phyloP scores from a whole-genome alignment of 352 stramenopile genomes.

The Globisporangium lucens region DNA sequence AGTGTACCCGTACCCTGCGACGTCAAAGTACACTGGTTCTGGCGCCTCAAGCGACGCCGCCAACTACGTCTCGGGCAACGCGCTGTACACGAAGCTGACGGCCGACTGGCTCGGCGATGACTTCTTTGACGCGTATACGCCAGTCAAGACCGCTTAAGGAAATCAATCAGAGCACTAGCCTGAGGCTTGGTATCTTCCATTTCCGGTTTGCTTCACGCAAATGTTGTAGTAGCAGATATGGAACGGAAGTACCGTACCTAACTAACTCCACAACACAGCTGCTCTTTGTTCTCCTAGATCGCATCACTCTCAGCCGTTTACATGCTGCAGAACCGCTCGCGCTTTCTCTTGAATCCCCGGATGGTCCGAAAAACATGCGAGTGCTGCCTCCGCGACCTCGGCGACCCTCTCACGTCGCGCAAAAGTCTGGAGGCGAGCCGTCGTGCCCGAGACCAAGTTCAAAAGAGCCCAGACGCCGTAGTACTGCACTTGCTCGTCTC shows the following conservation, averaged over 20 bases:
- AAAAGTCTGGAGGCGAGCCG: conserved; percentile 47
- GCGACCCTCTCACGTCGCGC: conserved; percentile 63
- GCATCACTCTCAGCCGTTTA: conserved; percentile 13
- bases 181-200: too few species aligned
- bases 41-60: conserved; percentile 14
- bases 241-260: too few species aligned
- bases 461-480: conserved; percentile 71
- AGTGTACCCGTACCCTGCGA: conserved; percentile 14
- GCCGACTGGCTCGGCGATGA: conserved; percentile 15
- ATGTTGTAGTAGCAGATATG: too few species aligned
- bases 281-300: not conserved
- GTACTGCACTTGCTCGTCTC: conserved; percentile 53
- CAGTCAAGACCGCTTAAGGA: too few species aligned
- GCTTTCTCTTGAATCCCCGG: conserved; percentile 80
- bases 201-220: too few species aligned
- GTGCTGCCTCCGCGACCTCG: conserved; percentile 74
- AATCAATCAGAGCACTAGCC: too few species aligned
- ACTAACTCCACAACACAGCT: too few species aligned
- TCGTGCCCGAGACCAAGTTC: conserved; percentile 53
- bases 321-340: conserved; percentile 54
- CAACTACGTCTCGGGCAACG: conserved; percentile 12
- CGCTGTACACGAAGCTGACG: conserved; percentile 12
- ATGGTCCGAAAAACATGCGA: conserved; percentile 81
- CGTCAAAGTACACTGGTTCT: conserved; percentile 12
- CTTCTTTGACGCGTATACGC: conserved; percentile 8